Percentiles rank a stretch among this genome's conserved stretches.
Evolutionary conservation across 805 yeast species (phyloP).

Genomic region (Blastobotrys peoriensis): DNA sequence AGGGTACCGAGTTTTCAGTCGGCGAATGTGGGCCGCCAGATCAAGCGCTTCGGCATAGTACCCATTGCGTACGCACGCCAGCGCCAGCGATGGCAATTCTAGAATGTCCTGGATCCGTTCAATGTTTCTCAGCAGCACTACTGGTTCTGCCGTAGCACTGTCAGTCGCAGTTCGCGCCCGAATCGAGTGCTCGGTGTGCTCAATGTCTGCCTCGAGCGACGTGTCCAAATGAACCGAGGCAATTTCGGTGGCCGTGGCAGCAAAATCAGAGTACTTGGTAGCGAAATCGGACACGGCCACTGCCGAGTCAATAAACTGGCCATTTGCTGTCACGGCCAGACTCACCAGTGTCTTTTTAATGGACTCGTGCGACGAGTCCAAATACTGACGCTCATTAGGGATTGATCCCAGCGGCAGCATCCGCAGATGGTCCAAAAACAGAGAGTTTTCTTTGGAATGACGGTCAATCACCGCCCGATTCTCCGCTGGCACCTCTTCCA

Average conservation of each 20-base stretch:
- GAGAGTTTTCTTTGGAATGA: conserved; percentile 3
- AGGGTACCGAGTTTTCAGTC: conserved; percentile 66
- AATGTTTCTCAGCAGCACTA: conserved; percentile 38
- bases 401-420: conserved; percentile 18
- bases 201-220: conserved; percentile 7
- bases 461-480: background rate
- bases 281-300: conserved; percentile 8
- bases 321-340: conserved; percentile 18
- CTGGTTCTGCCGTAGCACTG: conserved; percentile 4
- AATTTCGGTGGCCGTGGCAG: conserved; percentile 3
- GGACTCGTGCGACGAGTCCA: conserved; percentile 16
- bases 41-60: conserved; percentile 88
- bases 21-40: conserved; percentile 64
- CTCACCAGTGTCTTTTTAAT: conserved; percentile 20
- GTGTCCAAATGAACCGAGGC: conserved; percentile 6
- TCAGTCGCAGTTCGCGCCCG: conserved; percentile 1
- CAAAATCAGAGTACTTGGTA: conserved; percentile 10
- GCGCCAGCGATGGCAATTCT: conserved; percentile 76
- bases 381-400: conserved; percentile 17
- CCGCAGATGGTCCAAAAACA: conserved; percentile 23
- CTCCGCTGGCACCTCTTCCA: conserved; percentile 13
- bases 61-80: conserved; percentile 79
- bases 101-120: conserved; percentile 70
- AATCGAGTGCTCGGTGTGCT: conserved; percentile 1
- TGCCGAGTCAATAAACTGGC: conserved; percentile 15